Conservation (phyloP, 2,329 filamentous ascomycete species). For the Dactylellina haptotyla region DNA sequence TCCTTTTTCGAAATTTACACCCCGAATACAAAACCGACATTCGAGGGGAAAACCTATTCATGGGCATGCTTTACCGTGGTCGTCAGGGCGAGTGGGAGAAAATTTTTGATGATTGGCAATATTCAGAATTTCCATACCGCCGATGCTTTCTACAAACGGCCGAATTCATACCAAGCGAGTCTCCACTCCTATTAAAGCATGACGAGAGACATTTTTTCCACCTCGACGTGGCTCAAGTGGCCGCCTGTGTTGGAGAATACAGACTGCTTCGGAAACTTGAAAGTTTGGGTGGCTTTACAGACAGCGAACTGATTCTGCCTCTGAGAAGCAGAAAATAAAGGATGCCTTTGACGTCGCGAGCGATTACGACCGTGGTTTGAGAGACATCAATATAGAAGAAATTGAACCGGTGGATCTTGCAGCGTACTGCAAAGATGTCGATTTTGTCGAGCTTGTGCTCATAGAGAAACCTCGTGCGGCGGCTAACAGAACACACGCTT, state of each 20-base stretch:
- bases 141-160: too few species aligned
- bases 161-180: not conserved
- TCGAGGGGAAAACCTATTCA: not conserved
- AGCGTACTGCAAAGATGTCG: not conserved
- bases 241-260: not conserved
- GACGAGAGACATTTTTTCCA: not conserved
- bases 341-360: not conserved
- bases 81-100: too few species aligned
- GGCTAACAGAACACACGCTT: not conserved
- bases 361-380: not conserved
- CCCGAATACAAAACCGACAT: not conserved
- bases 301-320: not conserved
- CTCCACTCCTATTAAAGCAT: not conserved
- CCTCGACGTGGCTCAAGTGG: not conserved
- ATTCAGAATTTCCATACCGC: too few species aligned
- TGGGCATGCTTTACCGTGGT: too few species aligned
- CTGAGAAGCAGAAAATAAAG: not conserved
- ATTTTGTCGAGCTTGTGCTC: not conserved
- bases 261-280: not conserved
- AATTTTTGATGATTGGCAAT: too few species aligned
- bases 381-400: not conserved
- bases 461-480: not conserved
- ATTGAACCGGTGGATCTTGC: not conserved
- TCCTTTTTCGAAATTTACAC: too few species aligned
- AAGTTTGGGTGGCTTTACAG: not conserved